Evolutionary conservation across 2,329 filamentous ascomycete genomes (phyloP).

Genomic region (Cercospora canescens): DNA sequence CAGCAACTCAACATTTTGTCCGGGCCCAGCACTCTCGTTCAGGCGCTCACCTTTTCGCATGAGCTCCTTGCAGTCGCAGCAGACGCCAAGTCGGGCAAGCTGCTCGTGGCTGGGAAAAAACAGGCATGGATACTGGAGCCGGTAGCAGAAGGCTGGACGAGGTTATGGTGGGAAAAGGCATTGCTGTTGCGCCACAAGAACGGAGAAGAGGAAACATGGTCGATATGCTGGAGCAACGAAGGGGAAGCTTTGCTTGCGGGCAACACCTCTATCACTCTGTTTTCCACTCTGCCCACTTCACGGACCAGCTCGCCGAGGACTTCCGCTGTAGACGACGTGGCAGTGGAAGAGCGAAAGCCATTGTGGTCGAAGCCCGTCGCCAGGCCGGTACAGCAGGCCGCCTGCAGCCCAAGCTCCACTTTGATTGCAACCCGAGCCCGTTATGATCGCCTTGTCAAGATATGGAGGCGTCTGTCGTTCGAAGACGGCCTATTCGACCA

Average conservation of each 20-base stretch:
- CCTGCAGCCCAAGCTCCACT: slow-evolving; percentile 81
- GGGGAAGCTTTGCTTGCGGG: slow-evolving; percentile 84
- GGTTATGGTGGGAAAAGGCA: slow-evolving; percentile 70
- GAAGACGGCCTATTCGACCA: slow-evolving; percentile 88
- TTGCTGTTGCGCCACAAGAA: slow-evolving; percentile 54
- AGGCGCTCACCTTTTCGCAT: slow-evolving; percentile 66
- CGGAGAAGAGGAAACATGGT: slow-evolving; percentile 51
- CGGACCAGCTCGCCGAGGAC: slow-evolving; percentile 27
- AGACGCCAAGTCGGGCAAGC: slow-evolving; percentile 80
- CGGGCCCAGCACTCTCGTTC: slow-evolving; percentile 71
- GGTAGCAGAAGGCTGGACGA: slow-evolving; percentile 69
- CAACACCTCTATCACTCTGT: slow-evolving; percentile 66
- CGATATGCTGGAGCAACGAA: slow-evolving; percentile 81
- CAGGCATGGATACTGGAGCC: slow-evolving; percentile 78
- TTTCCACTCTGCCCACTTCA: slow-evolving; percentile 51
- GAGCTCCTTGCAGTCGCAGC: slow-evolving; percentile 76
- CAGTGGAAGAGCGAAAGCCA: slow-evolving; percentile 46
- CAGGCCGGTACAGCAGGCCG: slow-evolving; percentile 70
- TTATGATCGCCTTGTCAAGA: slow-evolving; percentile 82
- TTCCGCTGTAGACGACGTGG: slow-evolving; percentile 32
- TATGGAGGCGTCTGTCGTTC: slow-evolving; percentile 87
- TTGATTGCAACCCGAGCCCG: slow-evolving; percentile 79
- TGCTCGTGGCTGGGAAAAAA: slow-evolving; percentile 69
- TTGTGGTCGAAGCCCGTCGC: slow-evolving; percentile 77
- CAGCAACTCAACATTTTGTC: slow-evolving; percentile 82